Base-by-base conservation (phyloP, 108 stramenopile genomes). In the Fragilaria radians region DNA sequence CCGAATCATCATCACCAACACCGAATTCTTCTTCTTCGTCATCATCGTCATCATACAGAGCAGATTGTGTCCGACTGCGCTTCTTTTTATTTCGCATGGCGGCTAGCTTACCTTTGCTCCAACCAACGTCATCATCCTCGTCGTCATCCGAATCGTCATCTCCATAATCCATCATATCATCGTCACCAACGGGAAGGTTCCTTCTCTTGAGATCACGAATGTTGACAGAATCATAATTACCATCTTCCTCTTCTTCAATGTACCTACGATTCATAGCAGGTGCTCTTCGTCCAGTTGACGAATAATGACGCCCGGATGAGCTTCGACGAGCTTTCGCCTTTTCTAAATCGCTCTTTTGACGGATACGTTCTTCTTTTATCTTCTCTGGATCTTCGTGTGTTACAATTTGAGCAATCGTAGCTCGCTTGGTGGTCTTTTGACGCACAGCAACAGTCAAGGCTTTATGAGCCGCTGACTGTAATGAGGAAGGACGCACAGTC, bases 321-420 rank as follows among this genome's bases (percentile, higher is more conserved):
- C 21, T 52, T 31, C 67, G 66, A 7, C 85, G 80, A 45, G 77
- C 69, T 1, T 59, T 50, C 4, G 47, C 70, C 71, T 83, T 88
- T 27, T 73, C 79, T 59, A 80, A 54, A 56, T 93, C 88, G n/a
- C 72, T 70, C 65, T 86, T 85, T 47, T 70, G 61, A 51, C 70
- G 72, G 52, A 88, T 88, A 23, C 85, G 73, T 1, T 80, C 82
- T 48, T 49, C 52, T 67, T 89, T 89, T 34, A 72, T 70, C 52
- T 79, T 80, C 77, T 93, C 91, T 32, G 91, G 91, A 78, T 93
- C 91, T 33, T 79, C 72, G 46, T 79, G 66, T n/a, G 88, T 89
- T 46, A 85, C 78, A 59, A 75, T 63, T 61, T 85, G 79, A 24
- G 83, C 83, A 65, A 93, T 89, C 5, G 72, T 64, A 3, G 84